Evolutionary conservation across 805 yeast genomes (phyloP).

Genomic region (Sporopachydermia lactativora): DNA sequence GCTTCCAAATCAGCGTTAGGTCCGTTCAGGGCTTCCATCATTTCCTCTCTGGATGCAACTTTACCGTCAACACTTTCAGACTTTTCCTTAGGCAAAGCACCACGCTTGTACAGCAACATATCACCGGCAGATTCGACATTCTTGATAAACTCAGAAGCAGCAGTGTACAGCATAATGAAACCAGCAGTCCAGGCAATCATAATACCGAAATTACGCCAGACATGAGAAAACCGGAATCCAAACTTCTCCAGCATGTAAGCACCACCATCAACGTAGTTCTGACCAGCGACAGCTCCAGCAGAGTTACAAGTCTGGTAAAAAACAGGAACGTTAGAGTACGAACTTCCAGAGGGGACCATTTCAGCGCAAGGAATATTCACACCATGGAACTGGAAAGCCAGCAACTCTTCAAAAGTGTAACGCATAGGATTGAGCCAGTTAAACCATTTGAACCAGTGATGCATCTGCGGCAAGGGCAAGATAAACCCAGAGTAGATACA

Average conservation of each 20-base stretch:
- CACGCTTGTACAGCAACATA: slow-evolving; percentile 30
- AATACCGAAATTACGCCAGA: slow-evolving; percentile 34
- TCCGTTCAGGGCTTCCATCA: slow-evolving; percentile 20
- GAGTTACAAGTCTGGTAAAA: slow-evolving; percentile 35
- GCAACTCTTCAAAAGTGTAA: slow-evolving; percentile 37
- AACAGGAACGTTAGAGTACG: slow-evolving; percentile 29
- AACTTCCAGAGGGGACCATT: slow-evolving; percentile 40
- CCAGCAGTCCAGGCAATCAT: slow-evolving; percentile 31
- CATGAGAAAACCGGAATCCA: slow-evolving; percentile 25
- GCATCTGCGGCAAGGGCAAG: slow-evolving; percentile 29
- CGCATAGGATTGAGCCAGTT: slow-evolving; percentile 34
- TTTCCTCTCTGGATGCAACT: slow-evolving; percentile 25
- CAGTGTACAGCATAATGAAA: slow-evolving; percentile 21
- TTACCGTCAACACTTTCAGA: slow-evolving; percentile 9
- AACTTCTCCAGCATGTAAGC: slow-evolving; percentile 27
- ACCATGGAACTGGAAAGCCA: slow-evolving; percentile 43
- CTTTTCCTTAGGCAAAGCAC: slow-evolving; percentile 23
- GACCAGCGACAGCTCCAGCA: slow-evolving; percentile 36
- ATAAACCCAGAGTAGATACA: slow-evolving; percentile 43
- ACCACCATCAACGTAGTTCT: slow-evolving; percentile 35
- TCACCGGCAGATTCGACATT: slow-evolving; percentile 27
- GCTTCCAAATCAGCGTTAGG: slow-evolving; percentile 17
- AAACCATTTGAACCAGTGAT: slow-evolving; percentile 51
- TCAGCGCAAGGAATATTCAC: slow-evolving; percentile 36
- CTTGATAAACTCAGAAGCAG: slow-evolving; percentile 24